phyloP scores from a whole-genome alignment of 331 rosid species.

The Pyracantha coccinea region DNA sequence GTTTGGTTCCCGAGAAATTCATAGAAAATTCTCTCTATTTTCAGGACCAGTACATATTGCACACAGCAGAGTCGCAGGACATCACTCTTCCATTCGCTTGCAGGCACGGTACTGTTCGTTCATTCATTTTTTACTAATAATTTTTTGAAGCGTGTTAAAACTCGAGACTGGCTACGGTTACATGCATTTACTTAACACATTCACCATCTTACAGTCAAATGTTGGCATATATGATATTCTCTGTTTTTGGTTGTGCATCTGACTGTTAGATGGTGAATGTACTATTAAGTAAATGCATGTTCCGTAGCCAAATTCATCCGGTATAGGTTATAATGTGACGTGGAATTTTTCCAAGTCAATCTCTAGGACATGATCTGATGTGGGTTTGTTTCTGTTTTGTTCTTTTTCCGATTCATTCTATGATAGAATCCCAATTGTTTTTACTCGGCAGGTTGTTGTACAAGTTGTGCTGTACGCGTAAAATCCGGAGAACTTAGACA shows the following conservation, averaged over 20 bases:
- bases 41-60: slow-evolving; percentile 93
- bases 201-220: too few relatives aligned
- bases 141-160: neutral
- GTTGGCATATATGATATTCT: neutral
- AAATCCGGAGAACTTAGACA: slow-evolving; percentile 83
- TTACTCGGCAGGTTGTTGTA: slow-evolving; percentile 72
- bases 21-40: neutral
- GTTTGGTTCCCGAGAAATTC: neutral
- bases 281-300: neutral
- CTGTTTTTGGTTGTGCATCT: neutral
- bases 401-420: neutral
- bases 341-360: neutral
- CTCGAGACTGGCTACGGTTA: neutral
- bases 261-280: neutral
- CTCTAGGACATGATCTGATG: neutral
- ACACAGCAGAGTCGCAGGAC: slow-evolving; percentile 81
- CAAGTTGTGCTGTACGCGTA: slow-evolving; percentile 92
- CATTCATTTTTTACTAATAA: neutral
- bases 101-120: slow-evolving; percentile 87
- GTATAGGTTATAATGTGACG: neutral
- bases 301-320: neutral
- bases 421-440: neutral
- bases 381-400: neutral
- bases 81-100: slow-evolving; percentile 93
- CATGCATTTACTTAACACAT: too few relatives aligned